Percentiles rank a stretch among this genome's conserved stretches.
phyloP scores from a whole-genome alignment of 2,329 filamentous ascomycete genomes.

The Neoscytalidium dimidiatum region DNA sequence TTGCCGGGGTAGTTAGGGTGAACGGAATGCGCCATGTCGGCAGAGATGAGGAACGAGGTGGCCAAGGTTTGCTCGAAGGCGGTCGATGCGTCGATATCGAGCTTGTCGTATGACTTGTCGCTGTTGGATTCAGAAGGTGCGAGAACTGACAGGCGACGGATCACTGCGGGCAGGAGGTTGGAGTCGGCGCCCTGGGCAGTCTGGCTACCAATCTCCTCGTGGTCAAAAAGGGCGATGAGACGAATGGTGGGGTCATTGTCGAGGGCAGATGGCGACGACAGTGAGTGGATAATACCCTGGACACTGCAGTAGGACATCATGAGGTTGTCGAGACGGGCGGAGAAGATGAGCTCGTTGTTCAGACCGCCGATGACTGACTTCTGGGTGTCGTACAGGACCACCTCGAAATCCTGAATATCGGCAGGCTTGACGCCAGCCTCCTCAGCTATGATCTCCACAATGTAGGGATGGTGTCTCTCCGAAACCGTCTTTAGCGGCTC shows the following conservation, averaged over 20 bases:
- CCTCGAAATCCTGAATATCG: slow-evolving; percentile 88
- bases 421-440: slow-evolving; percentile 71
- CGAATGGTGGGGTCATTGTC: slow-evolving; percentile 80
- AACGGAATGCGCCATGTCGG: slow-evolving; percentile 96
- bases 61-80: slow-evolving; percentile 92
- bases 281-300: slow-evolving; percentile 79
- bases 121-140: slow-evolving; percentile 60
- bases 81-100: slow-evolving; percentile 64
- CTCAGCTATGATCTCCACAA: slow-evolving; percentile 81
- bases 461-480: slow-evolving; percentile 84
- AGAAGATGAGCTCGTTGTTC: slow-evolving; percentile 93
- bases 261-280: slow-evolving; percentile 64
- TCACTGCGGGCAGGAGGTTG: slow-evolving; percentile 83
- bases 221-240: slow-evolving; percentile 92
- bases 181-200: slow-evolving; percentile 94
- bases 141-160: slow-evolving; percentile 82
- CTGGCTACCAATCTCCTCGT: slow-evolving; percentile 93
- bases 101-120: slow-evolving; percentile 66
- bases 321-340: slow-evolving; percentile 91
- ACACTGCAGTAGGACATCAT: slow-evolving; percentile 95
- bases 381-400: slow-evolving; percentile 96
- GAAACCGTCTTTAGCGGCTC: slow-evolving; percentile 74
- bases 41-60: slow-evolving; percentile 89
- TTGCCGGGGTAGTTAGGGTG: slow-evolving; percentile 94
- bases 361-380: slow-evolving; percentile 86